Evolutionary conservation across 495 filamentous ascomycete genomes (phyloP).

Genomic region (Pseudoneurospora amorphoporcata): DNA sequence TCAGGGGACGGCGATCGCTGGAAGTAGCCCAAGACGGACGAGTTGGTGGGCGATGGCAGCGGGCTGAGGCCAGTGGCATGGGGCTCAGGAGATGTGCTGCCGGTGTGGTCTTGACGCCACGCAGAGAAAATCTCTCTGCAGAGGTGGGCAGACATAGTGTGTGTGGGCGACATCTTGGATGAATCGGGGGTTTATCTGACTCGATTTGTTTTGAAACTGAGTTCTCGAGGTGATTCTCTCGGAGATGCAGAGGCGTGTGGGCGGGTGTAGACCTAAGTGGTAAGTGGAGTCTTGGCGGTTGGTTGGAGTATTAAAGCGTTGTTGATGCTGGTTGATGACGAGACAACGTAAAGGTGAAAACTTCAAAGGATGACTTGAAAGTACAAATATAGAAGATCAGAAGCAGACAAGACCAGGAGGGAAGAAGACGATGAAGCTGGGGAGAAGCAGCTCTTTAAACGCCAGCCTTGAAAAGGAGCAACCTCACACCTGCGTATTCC

Average conservation of each 20-base stretch:
- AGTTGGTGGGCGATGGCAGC: conserved; percentile 14
- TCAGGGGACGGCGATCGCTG: conserved; percentile 30
- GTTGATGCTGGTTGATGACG: not conserved
- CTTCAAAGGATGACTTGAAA: not conserved
- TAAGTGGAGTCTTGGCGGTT: not conserved
- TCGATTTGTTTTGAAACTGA: not conserved
- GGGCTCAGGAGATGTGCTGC: conserved; percentile 25
- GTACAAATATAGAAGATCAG: not conserved
- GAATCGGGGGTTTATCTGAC: not conserved
- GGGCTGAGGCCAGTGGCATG: conserved; percentile 5
- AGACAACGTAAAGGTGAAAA: not conserved
- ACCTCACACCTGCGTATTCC: not conserved
- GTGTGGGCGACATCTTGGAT: conserved; percentile 37
- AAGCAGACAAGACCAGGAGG: not conserved
- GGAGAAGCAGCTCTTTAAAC: not conserved
- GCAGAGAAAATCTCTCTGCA: conserved; percentile 42
- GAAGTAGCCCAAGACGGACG: conserved; percentile 16
- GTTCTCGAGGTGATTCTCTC: not conserved
- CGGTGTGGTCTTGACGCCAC: conserved; percentile 24
- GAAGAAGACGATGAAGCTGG: not conserved
- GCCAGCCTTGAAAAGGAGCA: not conserved
- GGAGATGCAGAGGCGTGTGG: not conserved
- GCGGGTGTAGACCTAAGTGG: not conserved
- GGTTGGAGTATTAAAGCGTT: not conserved
- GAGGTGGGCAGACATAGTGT: conserved; percentile 44